phyloP scores from a whole-genome alignment of 2,329 filamentous ascomycete species.

The Fusarium proliferatum region DNA sequence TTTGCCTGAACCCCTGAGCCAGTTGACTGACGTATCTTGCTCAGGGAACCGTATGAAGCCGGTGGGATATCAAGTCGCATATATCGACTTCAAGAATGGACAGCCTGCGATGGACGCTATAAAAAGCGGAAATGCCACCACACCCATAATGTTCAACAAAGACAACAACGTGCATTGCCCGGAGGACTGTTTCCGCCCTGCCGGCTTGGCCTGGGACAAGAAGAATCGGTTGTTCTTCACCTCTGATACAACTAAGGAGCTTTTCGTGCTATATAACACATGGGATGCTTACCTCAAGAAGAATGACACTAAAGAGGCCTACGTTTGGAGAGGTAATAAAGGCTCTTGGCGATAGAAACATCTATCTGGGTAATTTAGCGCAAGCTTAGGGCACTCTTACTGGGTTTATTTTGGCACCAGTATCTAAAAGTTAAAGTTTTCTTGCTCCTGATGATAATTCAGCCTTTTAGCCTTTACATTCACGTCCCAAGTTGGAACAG shows the following conservation, averaged over 20 bases:
- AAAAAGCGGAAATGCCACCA: slow-evolving; percentile 59
- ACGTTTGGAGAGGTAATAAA: too few relatives aligned
- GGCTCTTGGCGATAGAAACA: background rate
- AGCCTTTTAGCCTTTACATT: slow-evolving; percentile 35
- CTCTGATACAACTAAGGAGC: slow-evolving; percentile 72
- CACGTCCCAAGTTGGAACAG: slow-evolving; percentile 24
- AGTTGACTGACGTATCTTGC: slow-evolving; percentile 5
- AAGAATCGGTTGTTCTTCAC: slow-evolving; percentile 70
- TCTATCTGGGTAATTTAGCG: background rate
- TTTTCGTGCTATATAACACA: slow-evolving; percentile 63
- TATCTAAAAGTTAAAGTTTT: background rate
- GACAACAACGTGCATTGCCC: slow-evolving; percentile 63
- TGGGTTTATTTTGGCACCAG: background rate
- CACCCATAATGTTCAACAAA: slow-evolving; percentile 66
- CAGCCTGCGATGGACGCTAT: slow-evolving; percentile 52
- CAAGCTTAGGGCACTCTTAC: background rate
- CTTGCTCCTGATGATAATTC: slow-evolving; percentile 25
- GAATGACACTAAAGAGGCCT: background rate
- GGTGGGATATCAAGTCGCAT: slow-evolving; percentile 59
- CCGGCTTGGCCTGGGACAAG: slow-evolving; percentile 64
- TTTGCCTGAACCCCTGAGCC: background rate
- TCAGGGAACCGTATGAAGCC: slow-evolving; percentile 56
- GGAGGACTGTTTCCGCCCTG: slow-evolving; percentile 69
- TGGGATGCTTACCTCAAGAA: background rate
- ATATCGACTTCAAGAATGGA: slow-evolving; percentile 56